Evolutionary conservation across 257 asterid species (phyloP).

Genomic region (Nemophila menziesii): DNA sequence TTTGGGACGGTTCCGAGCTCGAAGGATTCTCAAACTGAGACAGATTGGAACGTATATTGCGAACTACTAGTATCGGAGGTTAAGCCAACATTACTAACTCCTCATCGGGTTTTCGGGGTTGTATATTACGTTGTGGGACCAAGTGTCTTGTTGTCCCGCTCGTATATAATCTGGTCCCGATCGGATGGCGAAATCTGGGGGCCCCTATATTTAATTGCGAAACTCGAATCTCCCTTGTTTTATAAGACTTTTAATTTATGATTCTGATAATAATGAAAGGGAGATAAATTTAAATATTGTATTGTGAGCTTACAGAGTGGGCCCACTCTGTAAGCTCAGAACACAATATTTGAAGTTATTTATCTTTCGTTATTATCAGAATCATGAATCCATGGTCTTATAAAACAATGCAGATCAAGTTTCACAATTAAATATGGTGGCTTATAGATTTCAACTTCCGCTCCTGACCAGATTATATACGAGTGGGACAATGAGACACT

Average conservation of each 20-base stretch:
- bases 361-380: no score
- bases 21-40: conserved; percentile 36
- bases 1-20: conserved; percentile 50
- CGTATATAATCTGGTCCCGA: conserved; percentile 27
- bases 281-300: background rate
- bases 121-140: conserved; percentile 65
- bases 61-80: conserved; percentile 33
- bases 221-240: conserved; percentile 66
- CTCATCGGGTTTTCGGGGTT: conserved; percentile 48
- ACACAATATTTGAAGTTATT: no score
- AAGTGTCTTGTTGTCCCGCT: conserved; percentile 39
- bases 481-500: no score
- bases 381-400: no score
- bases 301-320: conserved; percentile 58
- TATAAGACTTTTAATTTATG: no score
- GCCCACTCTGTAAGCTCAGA: conserved; percentile 35
- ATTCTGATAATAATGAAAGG: no score
- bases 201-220: conserved; percentile 69
- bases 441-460: conserved; percentile 42
- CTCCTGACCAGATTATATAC: conserved; percentile 72
- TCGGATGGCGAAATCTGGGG: conserved; percentile 28
- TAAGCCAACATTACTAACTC: conserved; percentile 71
- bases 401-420: no score
- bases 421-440: conserved; percentile 39
- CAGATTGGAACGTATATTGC: conserved; percentile 16